Evolutionary conservation across 2,329 filamentous ascomycete genomes (phyloP).

Genomic region (Scleromitrula shiraiana): DNA sequence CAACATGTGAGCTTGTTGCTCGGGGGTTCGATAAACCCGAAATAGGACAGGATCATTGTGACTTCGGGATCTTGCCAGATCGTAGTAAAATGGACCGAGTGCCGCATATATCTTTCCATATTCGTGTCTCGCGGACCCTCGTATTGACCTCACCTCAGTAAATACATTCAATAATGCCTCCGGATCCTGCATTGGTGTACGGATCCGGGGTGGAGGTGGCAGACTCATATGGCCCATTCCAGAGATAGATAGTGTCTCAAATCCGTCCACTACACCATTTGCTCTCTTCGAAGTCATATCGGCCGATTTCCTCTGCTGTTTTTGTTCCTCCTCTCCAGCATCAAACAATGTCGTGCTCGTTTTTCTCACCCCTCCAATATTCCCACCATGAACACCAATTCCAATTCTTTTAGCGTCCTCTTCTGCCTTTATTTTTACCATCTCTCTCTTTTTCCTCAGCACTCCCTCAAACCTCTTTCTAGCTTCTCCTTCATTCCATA

Average conservation of each 20-base stretch:
- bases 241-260: constrained; percentile 63
- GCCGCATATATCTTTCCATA: constrained; percentile 88
- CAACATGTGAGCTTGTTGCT: constrained; percentile 85
- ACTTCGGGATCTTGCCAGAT: constrained; percentile 63
- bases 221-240: constrained; percentile 31
- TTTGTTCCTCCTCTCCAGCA: constrained; percentile 58
- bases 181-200: constrained; percentile 46
- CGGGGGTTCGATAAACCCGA: constrained; percentile 76
- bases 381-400: constrained; percentile 21
- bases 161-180: constrained; percentile 62
- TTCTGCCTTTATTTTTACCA: constrained; percentile 35
- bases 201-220: constrained; percentile 19
- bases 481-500: constrained; percentile 87
- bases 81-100: constrained; percentile 79
- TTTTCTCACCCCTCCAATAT: constrained; percentile 23
- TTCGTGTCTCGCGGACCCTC: constrained; percentile 79
- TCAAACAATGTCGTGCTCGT: constrained; percentile 63
- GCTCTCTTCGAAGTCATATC: constrained; percentile 21
- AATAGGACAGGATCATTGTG: constrained; percentile 81
- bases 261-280: constrained; percentile 56
- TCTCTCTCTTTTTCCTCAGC: constrained; percentile 52
- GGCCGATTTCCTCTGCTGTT: constrained; percentile 37
- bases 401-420: constrained; percentile 29
- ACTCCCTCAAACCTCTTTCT: constrained; percentile 71
- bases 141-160: constrained; percentile 63